These are phyloP conservation scores for Paecilomyces sp. DNA, from an alignment of 2,329 filamentous ascomycete genomes.

Conservation along the genomic window DNA sequence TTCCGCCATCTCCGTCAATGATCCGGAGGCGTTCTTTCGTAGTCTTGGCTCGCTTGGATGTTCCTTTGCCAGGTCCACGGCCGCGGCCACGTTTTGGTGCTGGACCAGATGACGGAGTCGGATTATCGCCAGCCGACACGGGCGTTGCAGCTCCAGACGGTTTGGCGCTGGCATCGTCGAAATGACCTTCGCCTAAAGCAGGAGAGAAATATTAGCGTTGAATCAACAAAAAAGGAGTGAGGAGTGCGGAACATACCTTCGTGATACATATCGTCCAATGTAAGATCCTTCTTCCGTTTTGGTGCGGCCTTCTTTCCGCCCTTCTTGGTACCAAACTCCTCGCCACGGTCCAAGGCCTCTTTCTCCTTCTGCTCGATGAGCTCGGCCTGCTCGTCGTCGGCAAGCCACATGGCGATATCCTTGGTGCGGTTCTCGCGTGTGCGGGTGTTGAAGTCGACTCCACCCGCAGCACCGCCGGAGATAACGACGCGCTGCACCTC, in stretches of 20 bases:
- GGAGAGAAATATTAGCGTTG: slow-evolving; percentile 15
- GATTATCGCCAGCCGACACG: slow-evolving; percentile 48
- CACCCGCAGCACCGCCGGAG: slow-evolving; percentile 70
- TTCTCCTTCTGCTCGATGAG: slow-evolving; percentile 89
- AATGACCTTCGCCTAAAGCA: slow-evolving; percentile 81
- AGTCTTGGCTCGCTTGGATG: slow-evolving; percentile 55
- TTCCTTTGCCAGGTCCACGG: slow-evolving; percentile 48
- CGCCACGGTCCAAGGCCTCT: slow-evolving; percentile 65
- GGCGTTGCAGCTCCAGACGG: slow-evolving; percentile 82
- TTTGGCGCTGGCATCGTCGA: slow-evolving; percentile 78
- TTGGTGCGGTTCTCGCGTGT: slow-evolving; percentile 88
- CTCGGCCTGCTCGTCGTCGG: slow-evolving; percentile 92
- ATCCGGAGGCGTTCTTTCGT: slow-evolving; percentile 45
- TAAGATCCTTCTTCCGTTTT: slow-evolving; percentile 56
- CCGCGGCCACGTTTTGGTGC: slow-evolving; percentile 51
- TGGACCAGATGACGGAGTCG: slow-evolving; percentile 26
- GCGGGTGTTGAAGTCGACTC: slow-evolving; percentile 94
- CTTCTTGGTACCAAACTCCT: slow-evolving; percentile 54
- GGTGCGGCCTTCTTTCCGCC: slow-evolving; percentile 52
- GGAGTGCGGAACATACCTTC: slow-evolving; percentile 65
- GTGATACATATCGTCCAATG: slow-evolving; percentile 95
- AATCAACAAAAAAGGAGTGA: slow-evolving; percentile 8
- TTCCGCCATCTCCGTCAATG: slow-evolving; percentile 36
- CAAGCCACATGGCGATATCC: slow-evolving; percentile 98
- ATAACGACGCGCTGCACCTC: slow-evolving; percentile 98